phyloP scores from a whole-genome alignment of 1,139 yeast species.

The Yamadazyma jaroonii region DNA sequence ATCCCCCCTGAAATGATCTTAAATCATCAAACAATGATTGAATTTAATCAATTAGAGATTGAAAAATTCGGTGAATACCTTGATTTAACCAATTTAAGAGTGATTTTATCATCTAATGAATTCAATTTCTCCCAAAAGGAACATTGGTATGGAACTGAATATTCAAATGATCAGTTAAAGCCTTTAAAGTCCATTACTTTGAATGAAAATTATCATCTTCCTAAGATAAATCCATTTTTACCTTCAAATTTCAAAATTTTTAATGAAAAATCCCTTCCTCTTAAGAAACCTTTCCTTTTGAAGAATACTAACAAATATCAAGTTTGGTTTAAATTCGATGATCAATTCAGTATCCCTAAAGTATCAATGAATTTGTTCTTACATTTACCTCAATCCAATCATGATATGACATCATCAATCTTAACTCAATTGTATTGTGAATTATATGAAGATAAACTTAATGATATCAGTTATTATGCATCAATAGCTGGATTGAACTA shows the following conservation, averaged over 20 bases:
- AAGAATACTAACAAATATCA: conserved; percentile 32
- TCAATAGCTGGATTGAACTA: conserved; percentile 74
- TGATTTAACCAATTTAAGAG: conserved; percentile 58
- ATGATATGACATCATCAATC: conserved; percentile 55
- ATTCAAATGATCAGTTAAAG: conserved; percentile 46
- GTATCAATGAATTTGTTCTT: conserved; percentile 66
- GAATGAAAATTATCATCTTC: conserved; percentile 53
- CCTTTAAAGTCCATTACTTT: conserved; percentile 22
- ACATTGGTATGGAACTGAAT: conserved; percentile 90
- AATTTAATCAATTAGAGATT: conserved; percentile 57
- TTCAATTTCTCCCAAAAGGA: conserved; percentile 49
- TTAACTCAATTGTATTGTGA: conserved; percentile 63
- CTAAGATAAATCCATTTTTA: conserved; percentile 71
- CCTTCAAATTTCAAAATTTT: conserved; percentile 71
- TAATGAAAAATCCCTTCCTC: conserved; percentile 34
- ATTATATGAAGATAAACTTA: conserved; percentile 69
- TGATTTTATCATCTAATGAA: conserved; percentile 53
- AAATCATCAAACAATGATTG: conserved; percentile 54
- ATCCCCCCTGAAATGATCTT: conserved; percentile 67
- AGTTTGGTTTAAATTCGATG: conserved; percentile 91
- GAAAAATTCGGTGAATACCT: conserved; percentile 50
- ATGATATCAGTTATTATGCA: conserved; percentile 81
- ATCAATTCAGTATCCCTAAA: conserved; percentile 85
- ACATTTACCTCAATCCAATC: conserved; percentile 61
- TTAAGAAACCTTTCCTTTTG: conserved; percentile 36